phyloP scores from a whole-genome alignment of 2,329 filamentous ascomycete genomes.

The Neofusicoccum sp. region DNA sequence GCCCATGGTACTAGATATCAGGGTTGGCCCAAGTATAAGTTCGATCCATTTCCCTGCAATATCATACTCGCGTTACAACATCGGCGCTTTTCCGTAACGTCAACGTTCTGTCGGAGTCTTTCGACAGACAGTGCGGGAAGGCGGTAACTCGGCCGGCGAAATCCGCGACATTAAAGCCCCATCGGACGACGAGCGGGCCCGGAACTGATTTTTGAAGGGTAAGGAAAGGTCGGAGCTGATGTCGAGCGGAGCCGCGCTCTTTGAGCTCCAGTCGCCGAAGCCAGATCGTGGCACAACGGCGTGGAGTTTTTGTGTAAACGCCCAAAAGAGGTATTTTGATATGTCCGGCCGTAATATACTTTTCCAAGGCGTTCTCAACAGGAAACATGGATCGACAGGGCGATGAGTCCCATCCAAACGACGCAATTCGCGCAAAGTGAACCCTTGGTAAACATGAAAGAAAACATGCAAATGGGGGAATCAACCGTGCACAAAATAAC shows the following conservation, averaged over 20 bases:
- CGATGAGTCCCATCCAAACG: too few species aligned
- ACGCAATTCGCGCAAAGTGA: too few species aligned
- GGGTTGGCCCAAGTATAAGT: not conserved
- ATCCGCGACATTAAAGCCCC: not conserved
- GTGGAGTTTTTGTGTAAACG: not conserved
- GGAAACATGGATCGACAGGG: too few species aligned
- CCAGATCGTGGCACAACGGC: not conserved
- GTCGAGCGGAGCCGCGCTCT: not conserved
- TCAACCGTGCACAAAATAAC: not conserved
- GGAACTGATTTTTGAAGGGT: not conserved
- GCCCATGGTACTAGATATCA: too few species aligned
- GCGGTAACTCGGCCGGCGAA: slow-evolving; percentile 1
- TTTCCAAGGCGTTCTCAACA: too few species aligned
- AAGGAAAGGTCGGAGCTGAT: not conserved
- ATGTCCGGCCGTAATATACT: too few species aligned
- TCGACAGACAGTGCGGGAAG: not conserved
- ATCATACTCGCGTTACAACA: not conserved
- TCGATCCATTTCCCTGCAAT: not conserved
- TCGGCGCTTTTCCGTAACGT: not conserved
- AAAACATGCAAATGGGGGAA: not conserved
- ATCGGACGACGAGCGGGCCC: not conserved
- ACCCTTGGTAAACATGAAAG: not conserved
- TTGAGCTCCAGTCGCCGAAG: not conserved
- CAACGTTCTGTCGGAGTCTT: not conserved
- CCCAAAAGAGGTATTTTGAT: too few species aligned